Evolutionary conservation across 1,139 yeast species (phyloP), one percentile per base, ranked within the genome.

Genomic region (Cylindricascospora bacillispora): DNA sequence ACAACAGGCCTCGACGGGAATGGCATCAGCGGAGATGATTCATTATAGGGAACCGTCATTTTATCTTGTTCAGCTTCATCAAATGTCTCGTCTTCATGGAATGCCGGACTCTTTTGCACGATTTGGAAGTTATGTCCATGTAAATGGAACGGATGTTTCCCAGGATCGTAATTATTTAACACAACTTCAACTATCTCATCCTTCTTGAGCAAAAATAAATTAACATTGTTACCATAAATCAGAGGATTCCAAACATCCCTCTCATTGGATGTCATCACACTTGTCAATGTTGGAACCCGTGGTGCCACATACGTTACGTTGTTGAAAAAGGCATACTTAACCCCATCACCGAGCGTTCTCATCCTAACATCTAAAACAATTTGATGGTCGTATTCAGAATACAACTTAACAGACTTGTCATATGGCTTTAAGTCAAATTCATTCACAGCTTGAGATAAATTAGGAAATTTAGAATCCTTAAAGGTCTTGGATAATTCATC

Each of bases 71-170:
- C 53, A 10, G 60, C 64, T 28, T 62, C 70, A 14, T 71, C 79
- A 23, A 37, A 43, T 25, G 39, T 48, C 23, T 56, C 67, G 15
- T 38, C 43, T 18, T 41, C 40, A 23, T 40, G 41, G 30, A 62
- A 61, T 1, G 59, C 66, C 12, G 56, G 63, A 6, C 78, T 73
- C 52, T 82, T 68, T 29, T 66, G 70, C 28, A 78, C 59, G 12
- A 74, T 57, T 57, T 79, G 92, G 64, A 78, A 78, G 34, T 58
- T 65, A 50, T 79, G 92, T 9, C 92, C 89, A 47, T 79, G 92
- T 48, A 79, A 60, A 54, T 79, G 92, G 74, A 79, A 77, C 19
- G 89, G 89, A 57, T 79, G 92, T 51, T 67, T 73, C 36, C 83
- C 83, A 10, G 78, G 67, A 52, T 79, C 92, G 49, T 64, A 63